Evolutionary conservation across 257 asterid genomes (phyloP).

Genomic region (Plantago ovata): DNA sequence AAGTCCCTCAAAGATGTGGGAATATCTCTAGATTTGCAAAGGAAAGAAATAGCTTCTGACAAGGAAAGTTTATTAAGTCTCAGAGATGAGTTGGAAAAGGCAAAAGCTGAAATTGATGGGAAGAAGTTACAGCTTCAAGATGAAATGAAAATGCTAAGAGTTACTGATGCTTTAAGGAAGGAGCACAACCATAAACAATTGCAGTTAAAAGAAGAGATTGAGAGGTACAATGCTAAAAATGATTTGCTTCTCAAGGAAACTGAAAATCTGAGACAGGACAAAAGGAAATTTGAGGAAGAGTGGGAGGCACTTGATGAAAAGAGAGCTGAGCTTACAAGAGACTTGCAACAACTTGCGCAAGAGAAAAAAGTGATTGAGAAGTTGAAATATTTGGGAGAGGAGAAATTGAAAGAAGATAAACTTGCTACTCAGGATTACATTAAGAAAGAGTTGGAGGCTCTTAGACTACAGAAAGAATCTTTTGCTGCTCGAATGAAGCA

Average conservation of each 20-base stretch:
- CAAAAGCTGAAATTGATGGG: slow-evolving; percentile 48
- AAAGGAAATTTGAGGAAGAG: slow-evolving; percentile 67
- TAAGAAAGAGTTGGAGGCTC: slow-evolving; percentile 59
- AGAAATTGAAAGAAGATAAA: slow-evolving; percentile 49
- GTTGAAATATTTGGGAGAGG: slow-evolving; percentile 38
- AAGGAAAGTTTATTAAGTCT: slow-evolving; percentile 43
- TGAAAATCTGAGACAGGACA: slow-evolving; percentile 64
- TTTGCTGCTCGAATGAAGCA: slow-evolving; percentile 64
- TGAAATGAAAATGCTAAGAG: slow-evolving; percentile 45
- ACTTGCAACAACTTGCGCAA: slow-evolving; percentile 39
- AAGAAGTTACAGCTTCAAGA: slow-evolving; percentile 44
- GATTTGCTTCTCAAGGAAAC: slow-evolving; percentile 53
- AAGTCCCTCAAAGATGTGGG: slow-evolving; percentile 52
- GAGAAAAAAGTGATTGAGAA: slow-evolving; percentile 48
- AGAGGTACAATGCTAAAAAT: slow-evolving; percentile 46
- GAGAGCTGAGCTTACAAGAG: slow-evolving; percentile 43
- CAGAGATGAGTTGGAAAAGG: slow-evolving; percentile 49
- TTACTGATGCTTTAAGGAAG: slow-evolving; percentile 52
- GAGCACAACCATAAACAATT: slow-evolving; percentile 45
- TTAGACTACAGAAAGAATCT: slow-evolving; percentile 62
- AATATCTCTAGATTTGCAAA: slow-evolving; percentile 38
- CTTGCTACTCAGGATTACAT: slow-evolving; percentile 45
- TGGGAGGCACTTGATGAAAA: slow-evolving; percentile 84
- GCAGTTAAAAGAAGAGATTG: slow-evolving; percentile 68
- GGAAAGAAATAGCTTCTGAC: slow-evolving; percentile 45